phyloP scores from a whole-genome alignment of 78 protist genomes.

The Dictyostelium purpureum region DNA sequence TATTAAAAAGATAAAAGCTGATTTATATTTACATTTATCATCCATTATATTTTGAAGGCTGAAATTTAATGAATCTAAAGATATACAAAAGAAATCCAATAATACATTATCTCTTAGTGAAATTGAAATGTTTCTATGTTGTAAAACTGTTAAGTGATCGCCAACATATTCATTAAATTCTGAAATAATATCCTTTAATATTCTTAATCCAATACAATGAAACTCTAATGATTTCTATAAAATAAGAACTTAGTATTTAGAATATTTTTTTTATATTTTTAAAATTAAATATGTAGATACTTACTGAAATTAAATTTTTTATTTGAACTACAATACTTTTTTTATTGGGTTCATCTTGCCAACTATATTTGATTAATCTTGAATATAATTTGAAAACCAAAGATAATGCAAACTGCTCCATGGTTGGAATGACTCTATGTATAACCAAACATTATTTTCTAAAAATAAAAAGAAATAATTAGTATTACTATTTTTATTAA shows the following conservation, averaged over 20 bases:
- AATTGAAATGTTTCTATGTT: constrained; percentile 63
- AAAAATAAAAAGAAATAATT: not conserved
- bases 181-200: constrained; percentile 40
- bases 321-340: not conserved
- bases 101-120: constrained; percentile 33
- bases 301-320: not conserved
- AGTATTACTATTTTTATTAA: not conserved
- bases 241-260: not conserved
- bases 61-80: constrained; percentile 52
- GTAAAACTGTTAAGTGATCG: constrained; percentile 40
- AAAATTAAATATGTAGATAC: not conserved
- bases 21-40: constrained; percentile 14
- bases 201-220: constrained; percentile 23
- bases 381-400: constrained; percentile 37
- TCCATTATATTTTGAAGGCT: not conserved
- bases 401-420: constrained; percentile 30
- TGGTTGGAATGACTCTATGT: constrained; percentile 55
- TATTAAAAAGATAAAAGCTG: not conserved
- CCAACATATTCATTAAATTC: constrained; percentile 64
- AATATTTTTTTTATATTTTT: not conserved
- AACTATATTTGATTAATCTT: constrained; percentile 33
- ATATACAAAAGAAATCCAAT: constrained; percentile 30
- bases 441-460: constrained; percentile 35
- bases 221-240: constrained; percentile 38
- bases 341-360: constrained; percentile 40